A percentile compares a stretch with the other conserved stretches of the same genome.
phyloP scores from a whole-genome alignment of 1,284 basidiomycete genomes.

The Sporisorium exsertum region DNA sequence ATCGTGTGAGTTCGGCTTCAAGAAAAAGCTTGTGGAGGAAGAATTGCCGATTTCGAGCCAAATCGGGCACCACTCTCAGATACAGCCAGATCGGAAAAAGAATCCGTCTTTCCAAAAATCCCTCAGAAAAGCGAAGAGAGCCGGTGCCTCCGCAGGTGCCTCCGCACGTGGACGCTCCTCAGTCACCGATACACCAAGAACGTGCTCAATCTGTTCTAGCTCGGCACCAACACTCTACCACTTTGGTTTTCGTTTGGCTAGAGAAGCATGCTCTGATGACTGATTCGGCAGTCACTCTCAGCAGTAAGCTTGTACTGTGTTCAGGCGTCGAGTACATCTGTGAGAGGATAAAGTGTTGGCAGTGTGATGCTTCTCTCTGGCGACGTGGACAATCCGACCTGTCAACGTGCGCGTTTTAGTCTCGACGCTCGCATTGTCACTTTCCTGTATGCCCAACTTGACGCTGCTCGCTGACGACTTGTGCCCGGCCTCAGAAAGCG shows the following conservation, averaged over 20 bases:
- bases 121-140: neutral
- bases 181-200: slow-evolving; percentile 13
- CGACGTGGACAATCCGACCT: slow-evolving; percentile 33
- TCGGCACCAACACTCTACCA: neutral
- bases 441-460: neutral
- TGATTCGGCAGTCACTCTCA: neutral
- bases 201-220: slow-evolving; percentile 18
- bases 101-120: neutral
- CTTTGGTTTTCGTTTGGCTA: neutral
- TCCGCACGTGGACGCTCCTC: slow-evolving; percentile 21
- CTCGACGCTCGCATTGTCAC: neutral
- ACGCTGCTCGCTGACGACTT: slow-evolving; percentile 2
- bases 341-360: neutral
- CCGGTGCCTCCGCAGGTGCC: neutral
- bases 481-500: slow-evolving; percentile 12
- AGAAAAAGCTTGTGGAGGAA: slow-evolving; percentile 21
- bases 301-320: too few relatives aligned
- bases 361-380: neutral
- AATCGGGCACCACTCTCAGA: neutral
- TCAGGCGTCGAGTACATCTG: neutral
- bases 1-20: slow-evolving; percentile 11
- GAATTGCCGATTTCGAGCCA: neutral
- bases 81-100: neutral
- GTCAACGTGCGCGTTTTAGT: slow-evolving; percentile 43
- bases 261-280: neutral